Percentiles rank a stretch among this genome's conserved stretches.
phyloP scores from a whole-genome alignment of 1,139 yeast species.

The Kluyveromyces sp. region DNA sequence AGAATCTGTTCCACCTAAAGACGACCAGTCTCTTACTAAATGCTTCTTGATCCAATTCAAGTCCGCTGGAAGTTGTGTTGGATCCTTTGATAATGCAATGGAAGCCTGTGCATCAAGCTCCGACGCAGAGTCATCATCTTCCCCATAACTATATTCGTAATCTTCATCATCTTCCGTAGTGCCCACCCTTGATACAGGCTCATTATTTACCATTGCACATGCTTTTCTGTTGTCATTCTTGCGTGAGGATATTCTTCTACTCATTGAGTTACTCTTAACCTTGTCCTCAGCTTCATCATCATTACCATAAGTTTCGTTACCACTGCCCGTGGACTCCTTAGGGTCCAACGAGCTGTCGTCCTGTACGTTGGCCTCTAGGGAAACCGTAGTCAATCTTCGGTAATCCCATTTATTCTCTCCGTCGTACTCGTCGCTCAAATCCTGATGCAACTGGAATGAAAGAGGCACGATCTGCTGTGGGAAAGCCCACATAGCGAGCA shows the following conservation, averaged over 20 bases:
- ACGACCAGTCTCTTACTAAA: slow-evolving; percentile 66
- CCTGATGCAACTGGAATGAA: slow-evolving; percentile 79
- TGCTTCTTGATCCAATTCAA: slow-evolving; percentile 75
- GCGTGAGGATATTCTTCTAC: slow-evolving; percentile 6
- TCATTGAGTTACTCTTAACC: slow-evolving; percentile 4
- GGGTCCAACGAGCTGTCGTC: slow-evolving; percentile 16
- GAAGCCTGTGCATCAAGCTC: slow-evolving; percentile 4
- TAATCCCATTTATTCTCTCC: slow-evolving; percentile 92
- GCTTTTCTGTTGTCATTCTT: slow-evolving; percentile 8
- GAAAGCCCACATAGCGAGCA: slow-evolving; percentile 91
- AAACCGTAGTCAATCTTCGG: slow-evolving; percentile 77
- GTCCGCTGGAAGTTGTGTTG: slow-evolving; percentile 52
- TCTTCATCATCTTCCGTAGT: slow-evolving; percentile 7
- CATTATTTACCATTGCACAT: slow-evolving; percentile 6
- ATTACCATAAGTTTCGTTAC: slow-evolving; percentile 7
- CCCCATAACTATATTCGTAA: slow-evolving; percentile 7
- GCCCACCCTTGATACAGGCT: slow-evolving; percentile 4
- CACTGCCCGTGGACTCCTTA: slow-evolving; percentile 1
- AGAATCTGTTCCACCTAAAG: slow-evolving; percentile 76
- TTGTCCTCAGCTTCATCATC: slow-evolving; percentile 13
- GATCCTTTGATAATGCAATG: slow-evolving; percentile 7
- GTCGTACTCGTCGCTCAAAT: slow-evolving; percentile 65
- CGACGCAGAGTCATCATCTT: slow-evolving; percentile 4
- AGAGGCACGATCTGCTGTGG: slow-evolving; percentile 92
- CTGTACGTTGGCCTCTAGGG: slow-evolving; percentile 75